A percentile compares a stretch with the other conserved stretches of the same genome.
phyloP scores from a whole-genome alignment of 2,329 filamentous ascomycete genomes.

The Pseudogymnoascus verrucosus region DNA sequence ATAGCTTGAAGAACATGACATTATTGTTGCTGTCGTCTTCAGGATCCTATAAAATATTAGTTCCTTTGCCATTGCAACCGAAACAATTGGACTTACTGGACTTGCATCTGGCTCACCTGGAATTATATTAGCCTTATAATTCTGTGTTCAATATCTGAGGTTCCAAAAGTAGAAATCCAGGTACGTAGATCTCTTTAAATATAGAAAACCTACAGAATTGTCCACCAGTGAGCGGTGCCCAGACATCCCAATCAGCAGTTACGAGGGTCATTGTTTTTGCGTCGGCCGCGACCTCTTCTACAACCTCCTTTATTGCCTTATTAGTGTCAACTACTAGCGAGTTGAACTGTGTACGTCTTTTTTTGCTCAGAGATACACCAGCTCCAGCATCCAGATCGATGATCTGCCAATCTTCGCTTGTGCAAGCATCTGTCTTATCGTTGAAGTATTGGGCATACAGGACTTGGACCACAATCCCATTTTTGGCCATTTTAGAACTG shows the following conservation, averaged over 20 bases:
- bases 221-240: conserved; percentile 24
- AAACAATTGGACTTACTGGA: neutral
- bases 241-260: conserved; percentile 23
- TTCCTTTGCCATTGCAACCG: neutral
- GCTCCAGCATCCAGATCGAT: conserved; percentile 11
- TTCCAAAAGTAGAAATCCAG: neutral
- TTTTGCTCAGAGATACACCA: conserved; percentile 17
- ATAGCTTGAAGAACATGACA: conserved; percentile 29
- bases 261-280: conserved; percentile 22
- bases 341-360: conserved; percentile 27
- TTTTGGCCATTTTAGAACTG: conserved; percentile 23
- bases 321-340: conserved; percentile 24
- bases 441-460: conserved; percentile 31
- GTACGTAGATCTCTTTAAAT: neutral
- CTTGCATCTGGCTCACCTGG: neutral
- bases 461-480: conserved; percentile 26
- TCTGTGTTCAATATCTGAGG: neutral
- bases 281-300: conserved; percentile 18
- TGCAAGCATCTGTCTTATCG: conserved; percentile 22
- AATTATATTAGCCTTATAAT: neutral
- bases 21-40: conserved; percentile 27
- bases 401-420: conserved; percentile 13
- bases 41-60: neutral
- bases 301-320: conserved; percentile 23
- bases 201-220: conserved; percentile 25